A percentile compares a stretch with the other conserved stretches of the same genome.
phyloP scores from a whole-genome alignment of 2,329 filamentous ascomycete genomes.

The Hypoxylon sp. region DNA sequence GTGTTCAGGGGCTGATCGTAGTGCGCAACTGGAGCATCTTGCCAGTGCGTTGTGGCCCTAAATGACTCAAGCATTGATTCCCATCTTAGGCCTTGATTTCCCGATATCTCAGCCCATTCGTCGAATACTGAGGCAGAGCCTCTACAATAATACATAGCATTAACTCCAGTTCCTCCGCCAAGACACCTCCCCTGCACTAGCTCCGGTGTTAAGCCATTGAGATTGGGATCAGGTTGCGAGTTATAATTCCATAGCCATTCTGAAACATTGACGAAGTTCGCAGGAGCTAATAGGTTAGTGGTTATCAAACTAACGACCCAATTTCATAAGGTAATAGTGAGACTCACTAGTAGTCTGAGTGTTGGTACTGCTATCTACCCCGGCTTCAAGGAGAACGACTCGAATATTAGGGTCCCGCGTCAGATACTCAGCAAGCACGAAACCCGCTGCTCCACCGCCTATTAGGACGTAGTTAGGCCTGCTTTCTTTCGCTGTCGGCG shows the following conservation, averaged over 20 bases:
- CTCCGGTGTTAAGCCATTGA: not conserved
- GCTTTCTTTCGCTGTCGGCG: not conserved
- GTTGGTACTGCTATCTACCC: not conserved
- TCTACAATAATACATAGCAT: conserved; percentile 52
- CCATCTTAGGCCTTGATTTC: conserved; percentile 9
- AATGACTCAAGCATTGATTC: not conserved
- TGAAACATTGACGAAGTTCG: not conserved
- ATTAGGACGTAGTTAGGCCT: not conserved
- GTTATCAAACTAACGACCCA: not conserved
- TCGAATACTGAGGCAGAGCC: conserved; percentile 34
- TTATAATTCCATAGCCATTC: conserved; percentile 1
- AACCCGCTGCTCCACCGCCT: not conserved
- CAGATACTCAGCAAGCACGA: conserved; percentile 1
- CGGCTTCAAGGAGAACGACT: conserved; percentile 3
- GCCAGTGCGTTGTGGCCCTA: not conserved
- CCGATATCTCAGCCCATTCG: conserved; percentile 34
- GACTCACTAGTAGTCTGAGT: not conserved
- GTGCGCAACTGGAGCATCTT: not conserved
- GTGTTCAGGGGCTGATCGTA: conserved; percentile 8
- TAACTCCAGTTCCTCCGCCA: conserved; percentile 54
- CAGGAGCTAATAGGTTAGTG: not conserved
- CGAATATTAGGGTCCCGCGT: not conserved
- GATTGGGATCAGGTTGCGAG: not conserved
- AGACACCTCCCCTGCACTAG: conserved; percentile 29
- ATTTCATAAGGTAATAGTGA: not conserved